Base-by-base conservation (phyloP, 306 rosid species). In the Delonix regia region DNA sequence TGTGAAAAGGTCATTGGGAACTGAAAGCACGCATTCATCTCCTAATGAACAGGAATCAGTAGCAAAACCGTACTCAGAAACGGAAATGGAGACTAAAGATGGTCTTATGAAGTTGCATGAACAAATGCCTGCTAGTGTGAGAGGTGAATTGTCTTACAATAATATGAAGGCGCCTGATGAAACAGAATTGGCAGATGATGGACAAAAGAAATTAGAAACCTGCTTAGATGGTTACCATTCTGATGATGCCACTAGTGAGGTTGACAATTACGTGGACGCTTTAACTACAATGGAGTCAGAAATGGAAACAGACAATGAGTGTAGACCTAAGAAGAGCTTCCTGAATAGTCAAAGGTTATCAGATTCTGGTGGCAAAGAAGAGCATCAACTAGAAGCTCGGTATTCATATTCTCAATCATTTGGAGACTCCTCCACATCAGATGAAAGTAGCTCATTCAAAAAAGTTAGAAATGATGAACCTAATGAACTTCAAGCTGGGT, bases 181-280 rank as follows among this genome's bases (percentile, higher is more conserved):
- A 82, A 85, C 67, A 79, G 86, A 81, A 56, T 49, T 86, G 55
- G 72, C 85, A 51, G 81, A 45, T 55, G 79, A 81, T 82, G 91
- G 83, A 69, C 93, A 80, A 57, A 81, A 76, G 60, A 91, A 88
- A 78, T 68, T 78, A 49, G 88, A 84, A 81, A 85, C 82, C 83
- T 83, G 78, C 80, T 69, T 81, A 56, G 87, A 83, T 67, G 88
- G 88, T 51, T 87, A 86, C 60, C 88, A 51, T 74, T 96, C 96
- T 84, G 97, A 90, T 81, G 99, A 89, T 78, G 74, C 83, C 79
- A 74, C 82, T 68, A 89, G 98, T 82, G 98, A 96, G 87, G 90
- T 91, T 78, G 99, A 96, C 87, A 91, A 88, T 83, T 96, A 87
- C 73, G 45, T 87, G 93, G 99, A 96, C 83, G 99, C 99, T 76